Percentiles rank a stretch among this genome's conserved stretches.
phyloP scores from a whole-genome alignment of 306 rosid species.

The Cicer arietinum region DNA sequence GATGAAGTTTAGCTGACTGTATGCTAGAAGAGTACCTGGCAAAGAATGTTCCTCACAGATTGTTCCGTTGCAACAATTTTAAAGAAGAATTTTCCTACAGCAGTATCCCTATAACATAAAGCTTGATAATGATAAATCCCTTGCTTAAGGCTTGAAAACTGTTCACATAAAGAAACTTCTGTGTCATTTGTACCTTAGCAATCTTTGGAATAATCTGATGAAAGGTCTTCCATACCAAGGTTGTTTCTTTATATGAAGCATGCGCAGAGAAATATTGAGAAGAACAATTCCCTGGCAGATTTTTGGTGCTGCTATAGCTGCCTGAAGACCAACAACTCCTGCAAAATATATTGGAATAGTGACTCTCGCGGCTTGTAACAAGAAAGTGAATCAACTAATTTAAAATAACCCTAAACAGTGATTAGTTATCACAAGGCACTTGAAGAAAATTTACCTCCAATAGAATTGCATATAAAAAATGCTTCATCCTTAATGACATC shows the following conservation, averaged over 20 bases:
- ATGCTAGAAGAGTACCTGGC: slow-evolving; percentile 69
- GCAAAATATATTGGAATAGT: not conserved
- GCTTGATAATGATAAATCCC: slow-evolving; percentile 37
- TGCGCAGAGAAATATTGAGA: slow-evolving; percentile 82
- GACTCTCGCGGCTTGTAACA: not conserved
- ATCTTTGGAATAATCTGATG: slow-evolving; percentile 79
- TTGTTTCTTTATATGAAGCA: slow-evolving; percentile 95
- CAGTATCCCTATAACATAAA: slow-evolving; percentile 74
- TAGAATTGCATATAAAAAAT: slow-evolving; percentile 91
- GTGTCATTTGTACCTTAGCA: slow-evolving; percentile 69
- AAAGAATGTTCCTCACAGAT: slow-evolving; percentile 77
- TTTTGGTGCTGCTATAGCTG: slow-evolving; percentile 72
- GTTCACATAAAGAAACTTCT: slow-evolving; percentile 35
- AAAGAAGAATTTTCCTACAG: slow-evolving; percentile 72
- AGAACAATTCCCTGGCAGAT: slow-evolving; percentile 78
- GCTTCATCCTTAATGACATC: slow-evolving; percentile 78
- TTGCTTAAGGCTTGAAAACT: slow-evolving; percentile 32
- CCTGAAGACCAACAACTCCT: slow-evolving; percentile 99
- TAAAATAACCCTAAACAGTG: not conserved
- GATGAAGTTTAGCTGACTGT: not conserved
- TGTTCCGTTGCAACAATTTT: slow-evolving; percentile 75
- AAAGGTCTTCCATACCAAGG: slow-evolving; percentile 92
- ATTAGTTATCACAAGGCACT: not conserved
- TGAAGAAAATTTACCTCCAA: slow-evolving; percentile 70
- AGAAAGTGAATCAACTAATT: slow-evolving; percentile 7